Base-by-base conservation (phyloP, 2,329 filamentous ascomycete species). In the Aschersonia sp. region DNA sequence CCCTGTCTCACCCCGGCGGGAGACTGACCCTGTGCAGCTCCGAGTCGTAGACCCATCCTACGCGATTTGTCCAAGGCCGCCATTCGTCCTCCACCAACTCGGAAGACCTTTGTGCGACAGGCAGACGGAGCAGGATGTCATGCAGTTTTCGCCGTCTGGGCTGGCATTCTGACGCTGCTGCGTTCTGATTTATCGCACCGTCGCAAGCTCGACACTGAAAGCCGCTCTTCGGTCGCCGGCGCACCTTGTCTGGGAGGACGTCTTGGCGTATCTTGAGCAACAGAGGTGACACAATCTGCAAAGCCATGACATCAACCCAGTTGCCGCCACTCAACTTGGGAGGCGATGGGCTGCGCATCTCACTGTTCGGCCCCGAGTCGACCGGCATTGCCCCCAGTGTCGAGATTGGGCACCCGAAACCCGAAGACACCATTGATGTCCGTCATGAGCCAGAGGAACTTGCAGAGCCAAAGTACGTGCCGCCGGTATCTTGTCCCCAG, bases 291-390 rank as follows among this genome's bases (percentile, higher is more conserved):
- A 6, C 40, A n/a, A 20, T n/a, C 40, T 9, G 40, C 40, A 28
- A 6, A 6, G 45, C 47, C 48, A 61, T 63, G 59, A 54, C 59
- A 35, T 54, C 56, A 40, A 56, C 52, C 46, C 56, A 56, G 40
- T 54, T 62, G 31, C 58, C 58, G 32, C 59, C 60, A 40, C 54
- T 63, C 42, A 57, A 57, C 45, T 59, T 59, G 40, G 54, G 53
- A 45, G 55, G 55, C 28, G 55, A 53, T 31, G 57, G 55, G 38
- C 53, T 61, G 7, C 60, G 59, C 50, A 58, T 62, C 30, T 58
- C 61, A 31, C 55, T 63, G 30, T 54, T 60, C 9, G 58, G 59
- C 40, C 54, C 55, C 32, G 48, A 53, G 5, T 52, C 55, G 6
- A 6, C 35, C 9, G 57, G 58, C 41, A 48, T 48, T 9, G 29